Conservation (phyloP, 2,329 filamentous ascomycete genomes). For the Aspergillus sp. region DNA sequence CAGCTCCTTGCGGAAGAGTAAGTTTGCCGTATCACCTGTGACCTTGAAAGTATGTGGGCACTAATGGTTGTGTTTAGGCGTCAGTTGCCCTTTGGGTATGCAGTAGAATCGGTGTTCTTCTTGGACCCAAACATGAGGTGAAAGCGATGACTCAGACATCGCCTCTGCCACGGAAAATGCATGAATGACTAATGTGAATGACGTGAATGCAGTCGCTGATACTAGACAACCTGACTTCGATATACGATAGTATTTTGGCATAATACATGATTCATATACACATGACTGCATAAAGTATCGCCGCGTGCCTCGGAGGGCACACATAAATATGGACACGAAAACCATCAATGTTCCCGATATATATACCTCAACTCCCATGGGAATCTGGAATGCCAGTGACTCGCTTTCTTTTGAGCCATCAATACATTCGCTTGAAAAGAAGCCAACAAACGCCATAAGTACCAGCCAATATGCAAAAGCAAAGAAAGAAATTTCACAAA, state of each 20-base stretch:
- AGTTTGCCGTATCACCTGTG: too few species aligned
- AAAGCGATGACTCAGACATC: neutral
- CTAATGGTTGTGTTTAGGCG: too few species aligned
- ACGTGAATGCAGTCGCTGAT: neutral
- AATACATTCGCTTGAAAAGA: neutral
- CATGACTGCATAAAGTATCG: neutral
- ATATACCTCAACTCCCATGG: neutral
- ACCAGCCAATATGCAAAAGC: slow-evolving; percentile 9
- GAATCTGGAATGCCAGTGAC: neutral
- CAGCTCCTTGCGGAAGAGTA: neutral
- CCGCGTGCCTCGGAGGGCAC: neutral
- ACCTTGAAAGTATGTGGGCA: too few species aligned
- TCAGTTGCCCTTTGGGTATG: too few species aligned
- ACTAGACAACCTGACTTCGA: neutral
- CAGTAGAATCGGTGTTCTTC: too few species aligned
- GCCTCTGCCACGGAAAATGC: neutral
- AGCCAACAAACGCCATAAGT: neutral
- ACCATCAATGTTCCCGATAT: neutral
- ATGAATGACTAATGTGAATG: neutral
- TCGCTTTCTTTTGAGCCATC: neutral
- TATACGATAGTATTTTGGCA: too few species aligned
- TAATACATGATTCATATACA: neutral
- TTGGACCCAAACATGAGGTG: too few species aligned
- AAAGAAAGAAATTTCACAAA: slow-evolving; percentile 19
- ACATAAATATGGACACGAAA: neutral